Evolutionary conservation across 345 rosid genomes (phyloP).

Genomic region (Gossypium bickii): DNA sequence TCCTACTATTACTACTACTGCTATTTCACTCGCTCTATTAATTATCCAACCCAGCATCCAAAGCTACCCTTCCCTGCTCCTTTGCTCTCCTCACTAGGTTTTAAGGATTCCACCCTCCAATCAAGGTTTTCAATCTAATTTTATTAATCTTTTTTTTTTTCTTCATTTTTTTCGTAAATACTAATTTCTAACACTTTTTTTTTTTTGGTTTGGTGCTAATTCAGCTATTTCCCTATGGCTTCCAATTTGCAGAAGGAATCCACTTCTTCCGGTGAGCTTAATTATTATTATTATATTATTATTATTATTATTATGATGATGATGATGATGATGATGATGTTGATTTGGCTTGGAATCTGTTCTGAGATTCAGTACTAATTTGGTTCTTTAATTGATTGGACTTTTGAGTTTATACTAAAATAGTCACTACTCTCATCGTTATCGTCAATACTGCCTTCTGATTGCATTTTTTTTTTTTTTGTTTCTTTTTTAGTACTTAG

Average conservation of each 20-base stretch:
- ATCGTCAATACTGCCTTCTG: not conserved
- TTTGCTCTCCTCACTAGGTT: too few species aligned
- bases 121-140: not conserved
- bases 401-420: not conserved
- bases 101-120: not conserved
- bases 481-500: not conserved
- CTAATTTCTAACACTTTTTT: not conserved
- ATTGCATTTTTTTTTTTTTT: not conserved
- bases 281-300: not conserved
- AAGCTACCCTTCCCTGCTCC: not conserved
- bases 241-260: slow-evolving; percentile 47
- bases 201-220: not conserved
- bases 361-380: not conserved
- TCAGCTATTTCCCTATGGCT: slow-evolving; percentile 43
- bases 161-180: not conserved
- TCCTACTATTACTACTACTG: not conserved
- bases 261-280: slow-evolving; percentile 23
- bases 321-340: not conserved
- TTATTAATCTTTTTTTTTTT: not conserved
- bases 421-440: not conserved
- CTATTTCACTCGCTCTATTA: not conserved
- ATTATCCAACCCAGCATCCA: not conserved
- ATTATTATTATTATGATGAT: too few species aligned
- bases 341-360: not conserved
- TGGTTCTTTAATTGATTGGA: not conserved